A percentile compares a stretch with the other conserved stretches of the same genome.
Conservation (phyloP, 31 red algal genomes). For the Odonthalia washingtoniensis region DNA sequence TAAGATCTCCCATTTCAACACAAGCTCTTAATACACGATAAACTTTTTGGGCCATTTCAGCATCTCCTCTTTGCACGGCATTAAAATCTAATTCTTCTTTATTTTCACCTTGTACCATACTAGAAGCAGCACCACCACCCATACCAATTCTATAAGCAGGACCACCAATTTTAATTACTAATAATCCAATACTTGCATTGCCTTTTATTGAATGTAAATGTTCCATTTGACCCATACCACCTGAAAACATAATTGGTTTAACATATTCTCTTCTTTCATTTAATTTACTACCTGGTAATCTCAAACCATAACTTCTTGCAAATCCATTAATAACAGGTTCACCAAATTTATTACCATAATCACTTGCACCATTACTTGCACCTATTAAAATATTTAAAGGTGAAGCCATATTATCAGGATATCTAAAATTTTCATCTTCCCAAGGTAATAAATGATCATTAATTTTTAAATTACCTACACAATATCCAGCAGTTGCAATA, state of each 20-base stretch:
- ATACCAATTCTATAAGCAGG: slow-evolving; percentile 99
- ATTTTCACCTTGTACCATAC: slow-evolving; percentile 97
- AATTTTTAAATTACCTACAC: slow-evolving; percentile 95
- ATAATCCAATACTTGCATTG: slow-evolving; percentile 62
- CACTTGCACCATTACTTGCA: slow-evolving; percentile 97
- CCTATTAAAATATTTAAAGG: slow-evolving; percentile 86
- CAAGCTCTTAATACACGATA: slow-evolving; percentile 95
- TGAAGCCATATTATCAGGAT: slow-evolving; percentile 88
- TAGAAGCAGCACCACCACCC: slow-evolving; percentile 99
- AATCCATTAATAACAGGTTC: slow-evolving; percentile 98
- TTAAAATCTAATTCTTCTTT: slow-evolving; percentile 95
- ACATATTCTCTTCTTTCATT: slow-evolving; percentile 92
- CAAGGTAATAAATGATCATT: slow-evolving; percentile 74
- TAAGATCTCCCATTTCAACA: slow-evolving; percentile 90
- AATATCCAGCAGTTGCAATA: slow-evolving; percentile 90
- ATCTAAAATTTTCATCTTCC: slow-evolving; percentile 87
- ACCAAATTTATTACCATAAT: slow-evolving; percentile 99
- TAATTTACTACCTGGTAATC: slow-evolving; percentile 45
- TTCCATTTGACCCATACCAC: slow-evolving; percentile 98
- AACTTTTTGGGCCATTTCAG: slow-evolving; percentile 98
- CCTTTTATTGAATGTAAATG: slow-evolving; percentile 89
- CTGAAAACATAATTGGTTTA: slow-evolving; percentile 99
- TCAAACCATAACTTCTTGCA: slow-evolving; percentile 83
- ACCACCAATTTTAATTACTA: slow-evolving; percentile 98
- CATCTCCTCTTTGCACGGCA: slow-evolving; percentile 99